These are phyloP conservation scores for Neurospora sp. DNA, from an alignment of 495 filamentous ascomycete species.

Conservation along the genomic window DNA sequence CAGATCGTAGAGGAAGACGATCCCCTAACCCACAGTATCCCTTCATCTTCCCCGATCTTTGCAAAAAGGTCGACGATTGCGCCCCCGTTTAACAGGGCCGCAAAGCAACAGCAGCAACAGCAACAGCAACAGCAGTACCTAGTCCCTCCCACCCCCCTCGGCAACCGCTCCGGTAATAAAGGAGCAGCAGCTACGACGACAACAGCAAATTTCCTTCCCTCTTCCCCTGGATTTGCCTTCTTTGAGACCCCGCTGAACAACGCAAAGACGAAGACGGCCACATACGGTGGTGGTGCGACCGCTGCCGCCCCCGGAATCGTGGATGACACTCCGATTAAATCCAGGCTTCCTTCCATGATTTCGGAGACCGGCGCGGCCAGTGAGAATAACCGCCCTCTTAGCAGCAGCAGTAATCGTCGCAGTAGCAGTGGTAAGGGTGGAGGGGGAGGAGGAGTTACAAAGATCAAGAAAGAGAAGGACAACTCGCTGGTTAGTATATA, in stretches of 20 bases:
- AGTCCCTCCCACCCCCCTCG: constrained; percentile 9
- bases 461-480: constrained; percentile 19
- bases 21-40: not conserved
- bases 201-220: constrained; percentile 26
- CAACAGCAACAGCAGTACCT: constrained; percentile 4
- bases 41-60: not conserved
- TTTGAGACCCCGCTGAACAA: constrained; percentile 29
- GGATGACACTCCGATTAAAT: constrained; percentile 35
- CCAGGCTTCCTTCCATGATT: constrained; percentile 5
- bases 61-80: not conserved
- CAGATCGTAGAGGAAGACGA: not conserved
- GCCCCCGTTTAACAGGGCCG: not conserved
- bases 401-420: not conserved
- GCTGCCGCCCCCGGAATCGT: constrained; percentile 1
- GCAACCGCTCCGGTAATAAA: constrained; percentile 2
- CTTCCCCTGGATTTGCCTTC: constrained; percentile 26
- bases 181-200: constrained; percentile 9
- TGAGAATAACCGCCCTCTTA: not conserved
- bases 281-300: no score
- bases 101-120: constrained; percentile 4
- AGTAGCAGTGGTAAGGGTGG: not conserved
- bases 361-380: not conserved
- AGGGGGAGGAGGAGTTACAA: not conserved
- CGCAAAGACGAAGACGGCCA: constrained; percentile 12
- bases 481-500: constrained; percentile 43